Evolutionary conservation across 257 asterid genomes (phyloP).

Genomic region (Jasminum sambac): DNA sequence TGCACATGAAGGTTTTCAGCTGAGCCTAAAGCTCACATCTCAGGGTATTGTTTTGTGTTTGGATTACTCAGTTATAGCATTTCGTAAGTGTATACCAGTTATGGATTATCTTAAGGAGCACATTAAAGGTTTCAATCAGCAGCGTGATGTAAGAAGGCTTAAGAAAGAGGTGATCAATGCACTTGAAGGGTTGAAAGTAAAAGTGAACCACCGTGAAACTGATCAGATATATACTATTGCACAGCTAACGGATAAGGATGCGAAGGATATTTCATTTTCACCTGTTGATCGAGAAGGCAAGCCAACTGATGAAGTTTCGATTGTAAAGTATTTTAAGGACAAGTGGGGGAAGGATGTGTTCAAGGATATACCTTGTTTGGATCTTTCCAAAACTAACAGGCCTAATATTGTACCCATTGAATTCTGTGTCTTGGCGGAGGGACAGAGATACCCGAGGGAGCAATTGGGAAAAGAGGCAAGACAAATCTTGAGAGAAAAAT

Average conservation of each 20-base stretch:
- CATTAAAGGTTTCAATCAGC: conserved; percentile 15
- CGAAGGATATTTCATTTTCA: conserved; percentile 24
- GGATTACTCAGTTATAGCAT: conserved; percentile 56
- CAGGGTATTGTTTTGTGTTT: conserved; percentile 57
- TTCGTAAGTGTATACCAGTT: conserved; percentile 50
- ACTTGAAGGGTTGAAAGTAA: conserved; percentile 44
- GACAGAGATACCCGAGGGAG: conserved; percentile 66
- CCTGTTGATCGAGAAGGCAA: conserved; percentile 31
- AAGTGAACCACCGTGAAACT: conserved; percentile 36
- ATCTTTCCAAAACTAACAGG: conserved; percentile 45
- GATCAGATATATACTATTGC: conserved; percentile 34
- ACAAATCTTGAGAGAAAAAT: conserved; percentile 32
- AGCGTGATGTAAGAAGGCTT: no score
- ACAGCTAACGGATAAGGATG: conserved; percentile 2
- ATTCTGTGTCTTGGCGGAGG: conserved; percentile 61
- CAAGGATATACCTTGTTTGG: conserved; percentile 55
- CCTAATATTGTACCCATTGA: conserved; percentile 65
- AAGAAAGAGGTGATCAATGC: conserved; percentile 29
- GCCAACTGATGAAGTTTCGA: conserved; percentile 4
- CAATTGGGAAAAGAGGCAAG: conserved; percentile 36
- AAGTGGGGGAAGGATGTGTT: conserved; percentile 42
- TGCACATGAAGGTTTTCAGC: conserved; percentile 56
- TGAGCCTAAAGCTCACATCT: conserved; percentile 60
- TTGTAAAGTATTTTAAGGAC: conserved; percentile 54
- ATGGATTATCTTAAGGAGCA: conserved; percentile 43